phyloP scores from a whole-genome alignment of 2,329 filamentous ascomycete species.

The Penicillium sp. region DNA sequence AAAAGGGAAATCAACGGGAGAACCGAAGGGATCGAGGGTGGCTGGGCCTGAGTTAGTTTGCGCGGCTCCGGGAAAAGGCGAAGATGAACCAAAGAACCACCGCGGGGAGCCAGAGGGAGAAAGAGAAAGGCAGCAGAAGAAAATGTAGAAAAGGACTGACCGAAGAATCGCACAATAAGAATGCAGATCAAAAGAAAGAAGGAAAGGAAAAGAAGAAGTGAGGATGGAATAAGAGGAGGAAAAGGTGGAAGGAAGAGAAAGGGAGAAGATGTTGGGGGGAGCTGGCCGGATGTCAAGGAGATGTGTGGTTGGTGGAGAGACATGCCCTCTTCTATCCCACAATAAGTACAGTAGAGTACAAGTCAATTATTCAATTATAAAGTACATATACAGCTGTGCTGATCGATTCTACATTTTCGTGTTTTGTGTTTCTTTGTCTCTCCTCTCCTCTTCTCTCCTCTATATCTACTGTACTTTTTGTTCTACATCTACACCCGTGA shows the following conservation, averaged over 20 bases:
- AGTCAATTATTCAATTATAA: too few relatives aligned
- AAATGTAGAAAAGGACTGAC: conserved; percentile 8
- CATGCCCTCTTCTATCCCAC: too few relatives aligned
- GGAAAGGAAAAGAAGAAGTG: background rate
- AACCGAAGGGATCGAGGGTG: conserved; percentile 41
- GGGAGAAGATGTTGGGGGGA: conserved; percentile 23
- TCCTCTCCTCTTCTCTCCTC: too few relatives aligned
- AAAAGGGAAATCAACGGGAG: conserved; percentile 35
- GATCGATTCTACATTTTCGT: too few relatives aligned
- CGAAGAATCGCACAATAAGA: background rate
- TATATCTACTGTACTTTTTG: too few relatives aligned
- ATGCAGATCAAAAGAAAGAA: conserved; percentile 5
- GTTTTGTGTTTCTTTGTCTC: too few relatives aligned
- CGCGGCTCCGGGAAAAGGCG: conserved; percentile 29
- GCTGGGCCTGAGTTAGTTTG: conserved; percentile 36
- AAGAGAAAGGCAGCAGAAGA: background rate
- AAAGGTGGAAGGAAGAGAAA: conserved; percentile 24
- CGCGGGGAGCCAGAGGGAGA: background rate
- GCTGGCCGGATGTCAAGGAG: conserved; percentile 27
- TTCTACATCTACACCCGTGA: background rate
- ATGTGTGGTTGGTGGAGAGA: conserved; percentile 30
- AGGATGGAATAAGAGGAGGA: conserved; percentile 26
- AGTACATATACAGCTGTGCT: too few relatives aligned
- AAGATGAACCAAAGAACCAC: conserved; percentile 8
- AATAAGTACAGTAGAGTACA: too few relatives aligned